A percentile compares a stretch with the other conserved stretches of the same genome.
Conservation (phyloP, 139 green algal species). For the Chlorella sp. region DNA sequence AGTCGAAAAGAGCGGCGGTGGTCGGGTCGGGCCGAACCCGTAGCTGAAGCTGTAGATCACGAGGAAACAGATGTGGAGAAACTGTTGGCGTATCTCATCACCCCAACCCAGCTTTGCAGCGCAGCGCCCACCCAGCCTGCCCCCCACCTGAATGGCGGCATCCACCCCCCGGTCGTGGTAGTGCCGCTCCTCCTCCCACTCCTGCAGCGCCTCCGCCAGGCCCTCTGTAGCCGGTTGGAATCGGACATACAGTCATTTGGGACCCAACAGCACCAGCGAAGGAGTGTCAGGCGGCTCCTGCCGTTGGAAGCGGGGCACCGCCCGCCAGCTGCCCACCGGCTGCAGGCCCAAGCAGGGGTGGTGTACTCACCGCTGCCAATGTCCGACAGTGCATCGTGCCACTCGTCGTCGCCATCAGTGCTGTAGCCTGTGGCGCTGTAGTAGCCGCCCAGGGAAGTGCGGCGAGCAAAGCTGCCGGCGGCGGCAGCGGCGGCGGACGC, state of each 20-base stretch:
- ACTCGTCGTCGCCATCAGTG: slow-evolving; percentile 25
- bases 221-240: background rate
- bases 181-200: slow-evolving; percentile 18
- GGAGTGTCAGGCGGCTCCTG: too few relatives aligned
- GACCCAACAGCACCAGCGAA: too few relatives aligned
- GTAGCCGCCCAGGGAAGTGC: background rate
- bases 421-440: background rate
- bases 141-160: slow-evolving; percentile 3
- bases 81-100: too few relatives aligned
- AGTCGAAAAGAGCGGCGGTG: too few relatives aligned
- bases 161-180: background rate
- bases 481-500: too few relatives aligned
- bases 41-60: background rate
- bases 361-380: background rate
- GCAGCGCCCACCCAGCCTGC: background rate
- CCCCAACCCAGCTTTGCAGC: background rate
- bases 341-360: too few relatives aligned
- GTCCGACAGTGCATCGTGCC: slow-evolving; percentile 23
- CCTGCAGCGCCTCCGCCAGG: slow-evolving; percentile 14
- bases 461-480: too few relatives aligned
- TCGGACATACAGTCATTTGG: too few relatives aligned
- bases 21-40: background rate
- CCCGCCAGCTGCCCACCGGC: too few relatives aligned
- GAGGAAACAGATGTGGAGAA: background rate
- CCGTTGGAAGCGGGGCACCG: too few relatives aligned